Conservation (phyloP, 2,329 filamentous ascomycete species). For the Waltergamsia citrina region DNA sequence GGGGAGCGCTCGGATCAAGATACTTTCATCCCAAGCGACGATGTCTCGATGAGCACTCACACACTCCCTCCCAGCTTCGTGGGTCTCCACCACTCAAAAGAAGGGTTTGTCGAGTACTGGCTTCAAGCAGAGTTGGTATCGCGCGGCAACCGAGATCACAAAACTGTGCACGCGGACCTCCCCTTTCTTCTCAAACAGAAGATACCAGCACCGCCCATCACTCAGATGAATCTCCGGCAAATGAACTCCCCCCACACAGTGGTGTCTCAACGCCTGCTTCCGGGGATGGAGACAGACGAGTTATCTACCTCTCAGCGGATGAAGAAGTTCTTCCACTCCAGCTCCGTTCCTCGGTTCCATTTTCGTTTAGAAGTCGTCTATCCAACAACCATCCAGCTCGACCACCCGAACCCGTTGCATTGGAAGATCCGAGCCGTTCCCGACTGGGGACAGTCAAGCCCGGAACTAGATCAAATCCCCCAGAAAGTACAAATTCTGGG, state of each 20-base stretch:
- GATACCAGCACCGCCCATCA: background rate
- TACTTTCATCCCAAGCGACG: background rate
- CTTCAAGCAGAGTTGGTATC: background rate
- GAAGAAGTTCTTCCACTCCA: background rate
- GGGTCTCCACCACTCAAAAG: background rate
- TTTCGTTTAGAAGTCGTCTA: background rate
- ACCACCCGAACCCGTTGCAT: background rate
- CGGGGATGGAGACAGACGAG: background rate
- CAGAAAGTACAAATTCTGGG: background rate
- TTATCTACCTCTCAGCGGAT: background rate
- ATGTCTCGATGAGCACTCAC: background rate
- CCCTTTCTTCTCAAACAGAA: background rate
- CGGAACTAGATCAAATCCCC: background rate
- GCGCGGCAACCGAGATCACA: background rate
- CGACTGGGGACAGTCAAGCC: background rate
- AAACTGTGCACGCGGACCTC: background rate
- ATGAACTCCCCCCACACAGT: background rate
- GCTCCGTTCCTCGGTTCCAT: background rate
- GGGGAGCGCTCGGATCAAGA: background rate
- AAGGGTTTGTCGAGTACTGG: constrained; percentile 1
- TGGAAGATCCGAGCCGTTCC: background rate
- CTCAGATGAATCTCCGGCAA: background rate
- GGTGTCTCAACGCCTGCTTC: background rate
- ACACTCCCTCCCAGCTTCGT: background rate
- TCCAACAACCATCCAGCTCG: background rate